A percentile compares a stretch with the other conserved stretches of the same genome.
phyloP scores from a whole-genome alignment of 2,329 filamentous ascomycete species.

The Sporothrix protearum region DNA sequence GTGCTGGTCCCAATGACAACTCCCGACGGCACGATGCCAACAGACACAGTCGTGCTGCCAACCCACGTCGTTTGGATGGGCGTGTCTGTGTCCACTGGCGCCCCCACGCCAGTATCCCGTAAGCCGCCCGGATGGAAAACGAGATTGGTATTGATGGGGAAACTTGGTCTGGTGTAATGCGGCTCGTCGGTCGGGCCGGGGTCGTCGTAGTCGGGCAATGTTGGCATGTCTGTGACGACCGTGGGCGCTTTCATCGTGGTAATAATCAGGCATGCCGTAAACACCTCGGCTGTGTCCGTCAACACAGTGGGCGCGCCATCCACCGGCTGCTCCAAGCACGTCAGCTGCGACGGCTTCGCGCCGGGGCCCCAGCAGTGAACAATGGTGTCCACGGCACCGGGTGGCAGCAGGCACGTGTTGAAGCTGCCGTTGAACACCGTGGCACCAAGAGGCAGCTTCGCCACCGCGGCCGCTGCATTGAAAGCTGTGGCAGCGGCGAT shows the following conservation, averaged over 20 bases:
- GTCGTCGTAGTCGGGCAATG: conserved; percentile 41
- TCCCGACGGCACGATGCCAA: conserved; percentile 44
- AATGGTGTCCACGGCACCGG: neutral
- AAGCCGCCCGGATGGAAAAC: neutral
- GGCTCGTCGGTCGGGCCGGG: neutral
- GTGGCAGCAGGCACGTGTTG: conserved; percentile 6
- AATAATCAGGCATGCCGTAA: conserved; percentile 40
- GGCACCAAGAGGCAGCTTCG: neutral
- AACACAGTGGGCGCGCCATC: neutral
- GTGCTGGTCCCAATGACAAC: conserved; percentile 46
- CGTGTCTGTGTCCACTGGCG: neutral
- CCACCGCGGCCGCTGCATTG: neutral
- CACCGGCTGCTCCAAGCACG: conserved; percentile 19
- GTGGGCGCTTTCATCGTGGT: conserved; percentile 56
- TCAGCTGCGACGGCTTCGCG: conserved; percentile 6
- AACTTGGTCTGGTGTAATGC: neutral
- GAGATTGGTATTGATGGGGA: neutral
- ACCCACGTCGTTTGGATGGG: neutral
- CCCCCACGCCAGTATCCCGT: neutral
- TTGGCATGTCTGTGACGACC: conserved; percentile 41
- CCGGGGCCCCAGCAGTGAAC: conserved; percentile 23
- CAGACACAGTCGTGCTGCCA: conserved; percentile 33
- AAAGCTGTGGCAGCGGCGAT: neutral
- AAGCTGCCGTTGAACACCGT: neutral
- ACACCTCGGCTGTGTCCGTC: neutral